Evolutionary conservation across 2,329 filamentous ascomycete species (phyloP), one percentile per base, ranked within the genome.

Genomic region (Blastomyces emzantsi): DNA sequence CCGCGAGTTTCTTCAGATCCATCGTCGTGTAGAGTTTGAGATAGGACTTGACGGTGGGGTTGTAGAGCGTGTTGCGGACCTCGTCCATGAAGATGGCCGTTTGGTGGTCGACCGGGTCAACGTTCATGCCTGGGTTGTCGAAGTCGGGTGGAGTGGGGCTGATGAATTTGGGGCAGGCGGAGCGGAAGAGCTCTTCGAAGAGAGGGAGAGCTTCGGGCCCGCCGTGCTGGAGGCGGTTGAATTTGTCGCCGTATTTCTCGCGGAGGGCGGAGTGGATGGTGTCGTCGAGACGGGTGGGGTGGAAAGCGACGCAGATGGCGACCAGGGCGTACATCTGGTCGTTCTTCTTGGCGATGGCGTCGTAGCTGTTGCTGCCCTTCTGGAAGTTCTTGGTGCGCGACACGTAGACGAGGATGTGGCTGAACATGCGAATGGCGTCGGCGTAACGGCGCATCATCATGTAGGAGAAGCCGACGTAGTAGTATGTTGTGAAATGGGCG

Each of bases 361-460:
- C 94, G 82, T 96, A 97, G 70, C 81, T 96, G 72, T 78, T 78
- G 69, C 76, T 89, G 77, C 92, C 96, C 87, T 97, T 99, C 81
- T 99, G 94, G 87, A 97, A 97, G 85, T 97, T 97, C 90, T 99
- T 99, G 75, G 94, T 99, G 73, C 94, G 85, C 70, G 92, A 96
- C 70, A 99, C 92, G 81, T 97, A 99, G 80, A 99, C 89, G 72
- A 99, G 87, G 79, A 99, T 99, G 85, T 99, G 94, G 84, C 90
- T 96, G 87, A 99, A 99, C 89, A 97, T 96, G 84, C 93, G 92
- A 81, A 99, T 97, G 78, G 94, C 94, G 79, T 99, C 94, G 79
- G 92, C 90, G 77, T 99, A 99, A 76, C 94, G 90, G 81, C 94
- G 92, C 90, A 97, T 96, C 94, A 99, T 99, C 93, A 99, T 97